phyloP scores from a whole-genome alignment of 169 alveolate genomes.

The Pseudocohnilembus persalinus region DNA sequence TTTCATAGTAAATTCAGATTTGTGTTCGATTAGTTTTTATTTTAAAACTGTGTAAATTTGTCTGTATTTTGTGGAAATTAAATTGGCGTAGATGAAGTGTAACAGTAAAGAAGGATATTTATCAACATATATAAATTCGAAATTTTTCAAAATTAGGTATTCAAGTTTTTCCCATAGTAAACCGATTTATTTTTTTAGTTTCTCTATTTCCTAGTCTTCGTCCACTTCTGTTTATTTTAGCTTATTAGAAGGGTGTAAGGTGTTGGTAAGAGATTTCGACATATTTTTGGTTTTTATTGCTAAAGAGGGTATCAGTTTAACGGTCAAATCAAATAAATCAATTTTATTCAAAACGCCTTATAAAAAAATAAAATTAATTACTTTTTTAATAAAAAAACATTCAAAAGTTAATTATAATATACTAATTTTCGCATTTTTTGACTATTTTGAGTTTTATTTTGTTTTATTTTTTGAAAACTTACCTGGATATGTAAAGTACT shows the following conservation, averaged over 20 bases:
- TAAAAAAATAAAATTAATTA: too few relatives aligned
- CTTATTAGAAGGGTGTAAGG: not conserved
- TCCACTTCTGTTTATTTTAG: not conserved
- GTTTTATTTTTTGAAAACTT: too few relatives aligned
- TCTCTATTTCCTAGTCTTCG: not conserved
- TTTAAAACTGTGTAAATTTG: not conserved
- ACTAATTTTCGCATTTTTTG: too few relatives aligned
- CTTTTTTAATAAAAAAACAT: too few relatives aligned
- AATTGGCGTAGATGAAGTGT: conserved; percentile 16
- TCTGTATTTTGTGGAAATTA: conserved; percentile 5
- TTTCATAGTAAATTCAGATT: not conserved
- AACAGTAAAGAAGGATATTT: conserved; percentile 14
- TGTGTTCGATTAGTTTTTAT: not conserved
- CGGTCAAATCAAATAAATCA: conserved; percentile 19
- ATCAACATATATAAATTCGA: conserved; percentile 2
- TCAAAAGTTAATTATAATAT: too few relatives aligned
- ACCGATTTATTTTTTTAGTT: conserved; percentile 9
- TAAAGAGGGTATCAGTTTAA: conserved; percentile 18
- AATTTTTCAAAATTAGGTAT: not conserved
- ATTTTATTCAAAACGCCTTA: not conserved
- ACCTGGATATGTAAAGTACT: not conserved
- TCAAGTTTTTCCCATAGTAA: conserved; percentile 19
- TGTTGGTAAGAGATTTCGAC: not conserved
- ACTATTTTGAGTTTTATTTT: too few relatives aligned
- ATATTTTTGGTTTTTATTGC: conserved; percentile 12